phyloP scores from a whole-genome alignment of 768 basidiomycete genomes.

The Pleurotus platypus region DNA sequence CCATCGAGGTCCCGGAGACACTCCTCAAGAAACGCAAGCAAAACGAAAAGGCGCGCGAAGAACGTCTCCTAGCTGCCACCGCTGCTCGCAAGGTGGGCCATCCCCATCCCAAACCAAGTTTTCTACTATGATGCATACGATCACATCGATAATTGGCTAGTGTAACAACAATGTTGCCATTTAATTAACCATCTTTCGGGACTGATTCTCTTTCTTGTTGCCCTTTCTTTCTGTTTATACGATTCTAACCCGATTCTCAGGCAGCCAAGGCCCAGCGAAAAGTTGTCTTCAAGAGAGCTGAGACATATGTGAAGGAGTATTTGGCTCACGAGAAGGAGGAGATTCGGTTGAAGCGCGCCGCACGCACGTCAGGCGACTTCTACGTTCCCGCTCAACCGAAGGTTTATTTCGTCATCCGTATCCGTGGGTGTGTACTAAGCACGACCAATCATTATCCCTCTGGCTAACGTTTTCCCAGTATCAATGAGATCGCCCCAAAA shows the following conservation, averaged over 20 bases:
- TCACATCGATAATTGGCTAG: constrained; percentile 79
- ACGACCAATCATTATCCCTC: not conserved
- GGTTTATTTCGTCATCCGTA: constrained; percentile 96
- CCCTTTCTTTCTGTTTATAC: constrained; percentile 10
- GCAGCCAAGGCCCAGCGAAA: constrained; percentile 88
- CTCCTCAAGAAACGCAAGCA: constrained; percentile 99
- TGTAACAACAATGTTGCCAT: constrained; percentile 62
- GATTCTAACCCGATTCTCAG: constrained; percentile 36
- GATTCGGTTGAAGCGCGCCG: constrained; percentile 90
- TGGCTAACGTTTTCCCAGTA: constrained; percentile 49
- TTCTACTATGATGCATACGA: constrained; percentile 78
- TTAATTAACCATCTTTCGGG: constrained; percentile 96
- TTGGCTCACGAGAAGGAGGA: constrained; percentile 90
- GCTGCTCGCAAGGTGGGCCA: constrained; percentile 85
- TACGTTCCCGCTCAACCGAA: constrained; percentile 97
- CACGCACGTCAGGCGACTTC: constrained; percentile 90
- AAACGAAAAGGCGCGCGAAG: constrained; percentile 94
- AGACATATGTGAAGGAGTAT: constrained; percentile 98
- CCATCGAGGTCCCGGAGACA: constrained; percentile 98
- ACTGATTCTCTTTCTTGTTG: constrained; percentile 44
- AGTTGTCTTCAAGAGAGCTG: constrained; percentile 99
- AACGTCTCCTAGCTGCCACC: constrained; percentile 77
- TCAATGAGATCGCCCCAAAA: constrained; percentile 99
- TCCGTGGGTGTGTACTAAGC: constrained; percentile 77
- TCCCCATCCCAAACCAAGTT: constrained; percentile 8